Percentiles rank a stretch among this genome's conserved stretches.
Conservation (phyloP, 2,329 filamentous ascomycete genomes). For the Penicillium sp. region DNA sequence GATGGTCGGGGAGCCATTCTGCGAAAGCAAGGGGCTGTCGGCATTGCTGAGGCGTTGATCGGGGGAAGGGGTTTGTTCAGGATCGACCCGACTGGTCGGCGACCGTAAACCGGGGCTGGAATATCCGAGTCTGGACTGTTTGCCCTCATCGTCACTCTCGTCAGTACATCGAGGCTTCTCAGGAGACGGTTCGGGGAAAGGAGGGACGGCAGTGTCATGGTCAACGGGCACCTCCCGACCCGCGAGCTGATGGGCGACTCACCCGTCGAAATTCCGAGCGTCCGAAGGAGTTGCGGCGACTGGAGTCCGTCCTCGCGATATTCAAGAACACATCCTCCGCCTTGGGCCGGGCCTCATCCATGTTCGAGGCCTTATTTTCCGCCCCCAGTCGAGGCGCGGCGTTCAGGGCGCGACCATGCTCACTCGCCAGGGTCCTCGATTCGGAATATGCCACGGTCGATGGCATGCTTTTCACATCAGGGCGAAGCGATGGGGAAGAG, state of each 20-base stretch:
- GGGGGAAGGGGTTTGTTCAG: conserved; percentile 38
- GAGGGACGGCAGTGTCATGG: conserved; percentile 1
- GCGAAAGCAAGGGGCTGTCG: conserved; percentile 36
- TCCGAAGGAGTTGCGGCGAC: conserved; percentile 36
- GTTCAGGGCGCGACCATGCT: conserved; percentile 27
- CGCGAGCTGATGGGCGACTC: conserved; percentile 22
- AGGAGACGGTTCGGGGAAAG: conserved; percentile 1
- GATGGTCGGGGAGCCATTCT: conserved; percentile 32
- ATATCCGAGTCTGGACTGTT: conserved; percentile 39
- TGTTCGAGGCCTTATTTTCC: conserved; percentile 33
- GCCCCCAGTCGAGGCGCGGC: conserved; percentile 25
- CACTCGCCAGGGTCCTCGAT: conserved; percentile 27
- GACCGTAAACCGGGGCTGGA: conserved; percentile 36
- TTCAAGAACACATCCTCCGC: conserved; percentile 49
- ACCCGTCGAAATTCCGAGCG: conserved; percentile 42
- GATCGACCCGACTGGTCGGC: conserved; percentile 29
- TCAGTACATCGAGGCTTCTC: not conserved
- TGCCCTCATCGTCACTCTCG: too few relatives aligned
- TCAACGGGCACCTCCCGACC: not conserved
- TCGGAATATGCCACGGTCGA: conserved; percentile 33
- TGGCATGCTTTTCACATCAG: conserved; percentile 36
- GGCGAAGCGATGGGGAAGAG: conserved; percentile 22
- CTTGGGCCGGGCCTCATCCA: conserved; percentile 39
- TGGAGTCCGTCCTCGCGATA: conserved; percentile 44
- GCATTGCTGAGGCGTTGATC: conserved; percentile 36